A percentile compares a stretch with the other conserved stretches of the same genome.
Evolutionary conservation across 2,329 filamentous ascomycete species (phyloP).

Genomic region (Fusarium burgessii): DNA sequence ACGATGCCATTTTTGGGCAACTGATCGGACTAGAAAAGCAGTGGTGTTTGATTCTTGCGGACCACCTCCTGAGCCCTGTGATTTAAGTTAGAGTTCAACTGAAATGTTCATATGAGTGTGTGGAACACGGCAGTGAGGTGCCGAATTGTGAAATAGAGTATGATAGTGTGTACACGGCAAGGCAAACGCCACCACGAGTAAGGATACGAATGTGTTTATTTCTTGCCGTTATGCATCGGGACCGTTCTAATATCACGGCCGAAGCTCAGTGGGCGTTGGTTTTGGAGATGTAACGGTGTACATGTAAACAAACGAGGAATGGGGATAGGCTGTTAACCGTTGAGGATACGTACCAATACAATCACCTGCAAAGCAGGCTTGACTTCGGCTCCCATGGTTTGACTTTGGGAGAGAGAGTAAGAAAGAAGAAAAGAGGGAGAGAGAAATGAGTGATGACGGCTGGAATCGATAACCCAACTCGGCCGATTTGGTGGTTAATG

Average conservation of each 20-base stretch:
- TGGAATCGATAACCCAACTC: background rate
- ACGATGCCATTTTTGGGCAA: conserved; percentile 81
- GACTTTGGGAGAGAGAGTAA: background rate
- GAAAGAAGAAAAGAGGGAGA: conserved; percentile 4
- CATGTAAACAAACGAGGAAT: conserved; percentile 24
- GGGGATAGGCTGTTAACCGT: background rate
- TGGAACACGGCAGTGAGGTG: conserved; percentile 14
- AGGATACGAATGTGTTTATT: conserved; percentile 16
- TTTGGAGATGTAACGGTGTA: conserved; percentile 9
- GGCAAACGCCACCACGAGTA: conserved; percentile 16
- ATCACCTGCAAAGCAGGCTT: conserved; percentile 77
- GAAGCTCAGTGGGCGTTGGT: background rate
- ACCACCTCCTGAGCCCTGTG: conserved; percentile 87
- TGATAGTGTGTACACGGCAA: background rate
- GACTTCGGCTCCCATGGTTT: conserved; percentile 43
- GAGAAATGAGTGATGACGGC: conserved; percentile 8
- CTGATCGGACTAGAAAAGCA: conserved; percentile 87
- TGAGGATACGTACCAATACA: conserved; percentile 72
- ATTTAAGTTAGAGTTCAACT: conserved; percentile 23
- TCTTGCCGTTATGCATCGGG: conserved; percentile 1
- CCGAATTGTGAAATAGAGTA: background rate
- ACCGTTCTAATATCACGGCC: conserved; percentile 2
- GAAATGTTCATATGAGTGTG: background rate
- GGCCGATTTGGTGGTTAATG: conserved; percentile 11
- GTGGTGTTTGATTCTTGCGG: conserved; percentile 92